Base-by-base conservation (phyloP, 1,139 yeast genomes). In the Starmera stellimalicola region DNA sequence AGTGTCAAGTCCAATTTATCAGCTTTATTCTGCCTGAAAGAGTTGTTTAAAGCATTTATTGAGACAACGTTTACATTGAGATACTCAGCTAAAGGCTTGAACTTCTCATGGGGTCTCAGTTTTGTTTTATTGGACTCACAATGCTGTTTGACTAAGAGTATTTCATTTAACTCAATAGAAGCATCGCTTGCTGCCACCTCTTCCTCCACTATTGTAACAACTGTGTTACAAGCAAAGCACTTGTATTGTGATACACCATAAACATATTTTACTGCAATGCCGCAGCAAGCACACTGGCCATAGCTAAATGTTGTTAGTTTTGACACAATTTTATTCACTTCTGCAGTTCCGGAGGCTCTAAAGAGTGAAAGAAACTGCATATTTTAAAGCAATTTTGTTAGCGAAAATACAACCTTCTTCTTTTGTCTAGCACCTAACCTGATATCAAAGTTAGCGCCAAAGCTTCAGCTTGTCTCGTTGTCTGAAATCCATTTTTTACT, bases 171-270 rank as follows among this genome's bases (percentile, higher is more conserved):
- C n/a, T n/a, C n/a, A n/a, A n/a, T n/a, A n/a, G n/a, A n/a, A n/a
- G n/a, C n/a, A n/a, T n/a, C n/a, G n/a, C n/a, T n/a, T n/a, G n/a
- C n/a, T n/a, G n/a, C 23, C 30, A 26, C 18, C 12, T 28, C 20
- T 34, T 32, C 22, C 3, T 32, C 38, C 7, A 23, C 17, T 12
- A 39, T 25, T 6, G 28, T 32, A 2, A 48, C 41, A 0, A 59
- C 72, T 7, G 80, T 68, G 26, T 63, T 63, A 44, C 85, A 77
- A 1, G 67, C 57, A 0, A 72, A 61, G 46, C 93, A 81, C 38
- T 68, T 65, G 51, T 71, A 73, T 44, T 73, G 74, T 8, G 51
- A 37, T 2, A 68, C 59, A 7, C 51, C 51, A 6, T 54, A 54
- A 0, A 80, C 77, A 41, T 70, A 66, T 10, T 69, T 63, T 26